phyloP scores from a whole-genome alignment of 2,329 filamentous ascomycete genomes.

The Colletotrichum orchidophilum region DNA sequence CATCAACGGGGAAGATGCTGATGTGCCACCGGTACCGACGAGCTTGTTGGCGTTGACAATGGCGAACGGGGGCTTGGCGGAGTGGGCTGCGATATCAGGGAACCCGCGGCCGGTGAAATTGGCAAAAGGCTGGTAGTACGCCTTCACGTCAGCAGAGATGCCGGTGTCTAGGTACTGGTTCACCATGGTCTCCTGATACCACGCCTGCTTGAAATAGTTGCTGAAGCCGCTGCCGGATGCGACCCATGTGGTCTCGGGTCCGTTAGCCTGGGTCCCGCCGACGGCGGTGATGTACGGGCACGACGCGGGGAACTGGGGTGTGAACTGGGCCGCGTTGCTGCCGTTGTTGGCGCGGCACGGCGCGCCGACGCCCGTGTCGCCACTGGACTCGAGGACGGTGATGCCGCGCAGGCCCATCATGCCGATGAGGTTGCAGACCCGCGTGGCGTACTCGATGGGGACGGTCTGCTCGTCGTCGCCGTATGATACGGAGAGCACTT shows the following conservation, averaged over 20 bases:
- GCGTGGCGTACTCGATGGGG: conserved; percentile 64
- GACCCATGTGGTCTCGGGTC: conserved; percentile 61
- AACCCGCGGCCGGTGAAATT: conserved; percentile 63
- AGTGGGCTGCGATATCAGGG: conserved; percentile 70
- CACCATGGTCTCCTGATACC: conserved; percentile 56
- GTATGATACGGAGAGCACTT: conserved; percentile 72
- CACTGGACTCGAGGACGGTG: conserved; percentile 68
- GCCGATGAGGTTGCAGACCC: conserved; percentile 69
- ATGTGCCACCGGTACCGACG: conserved; percentile 43
- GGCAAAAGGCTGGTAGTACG: conserved; percentile 59
- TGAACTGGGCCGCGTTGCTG: conserved; percentile 37
- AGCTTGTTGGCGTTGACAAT: conserved; percentile 41
- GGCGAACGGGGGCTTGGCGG: conserved; percentile 37
- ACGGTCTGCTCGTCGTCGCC: conserved; percentile 74
- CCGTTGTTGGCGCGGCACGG: conserved; percentile 64
- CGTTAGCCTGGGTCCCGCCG: conserved; percentile 60
- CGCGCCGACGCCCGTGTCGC: conserved; percentile 66
- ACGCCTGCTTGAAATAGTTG: conserved; percentile 53
- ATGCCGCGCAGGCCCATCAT: conserved; percentile 72
- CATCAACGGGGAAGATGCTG: conserved; percentile 69
- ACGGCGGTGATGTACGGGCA: conserved; percentile 67
- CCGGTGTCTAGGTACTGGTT: conserved; percentile 50
- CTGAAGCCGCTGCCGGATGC: conserved; percentile 65
- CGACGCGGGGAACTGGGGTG: conserved; percentile 39
- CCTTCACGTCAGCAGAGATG: conserved; percentile 46